Base-by-base conservation (phyloP, 306 rosid species). In the Casuarina glauca region DNA sequence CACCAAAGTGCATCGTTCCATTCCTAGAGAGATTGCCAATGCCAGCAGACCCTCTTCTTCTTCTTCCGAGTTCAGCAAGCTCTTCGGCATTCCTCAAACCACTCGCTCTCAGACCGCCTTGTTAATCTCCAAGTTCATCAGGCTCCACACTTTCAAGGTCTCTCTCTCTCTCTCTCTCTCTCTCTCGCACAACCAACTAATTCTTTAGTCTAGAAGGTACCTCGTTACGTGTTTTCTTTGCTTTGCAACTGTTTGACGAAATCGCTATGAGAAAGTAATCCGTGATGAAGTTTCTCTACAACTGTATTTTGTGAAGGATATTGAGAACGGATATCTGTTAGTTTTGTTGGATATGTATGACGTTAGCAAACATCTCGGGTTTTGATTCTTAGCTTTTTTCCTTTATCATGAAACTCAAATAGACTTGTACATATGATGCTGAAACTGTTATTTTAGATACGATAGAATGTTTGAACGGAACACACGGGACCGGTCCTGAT, bases 111-210 rank as follows among this genome's bases (percentile, higher is more conserved):
- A 72, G 20, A 74, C 54, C 46, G 79, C 80, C 9, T 73, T 84
- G 80, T 9, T 77, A 9, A 61, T 80, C 12, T 77, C 84, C 46
- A 84, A 41, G 80, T 84, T 84, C 69, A 68, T 84, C 76, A 81
- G 76, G 51, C 82, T 80, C 72, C 42, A 73, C 81, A 78, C 43
- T 49, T 78, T 35, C 66, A 76, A 69, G 80, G 82, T 80, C 62
- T 60, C 36, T 74, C 35, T 62, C 69, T 45, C 46, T 35, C 13
- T 61, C 70, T 44, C 35, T 13, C 32, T 74, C 26, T 44, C 13
- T n/a, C 9, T 63, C 2, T 69, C 5, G 35, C 8, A 6, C 1
- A 26, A 26, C 32, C 32, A 26, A 26, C 32, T 26, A 26, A 26
- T 26, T 26, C 32, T 26, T 26, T 8, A 5, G 2, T 4, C 2